Percentiles rank a stretch among this genome's conserved stretches.
Evolutionary conservation across 345 rosid species (phyloP).

Genomic region (Sisymbrium altissimum): DNA sequence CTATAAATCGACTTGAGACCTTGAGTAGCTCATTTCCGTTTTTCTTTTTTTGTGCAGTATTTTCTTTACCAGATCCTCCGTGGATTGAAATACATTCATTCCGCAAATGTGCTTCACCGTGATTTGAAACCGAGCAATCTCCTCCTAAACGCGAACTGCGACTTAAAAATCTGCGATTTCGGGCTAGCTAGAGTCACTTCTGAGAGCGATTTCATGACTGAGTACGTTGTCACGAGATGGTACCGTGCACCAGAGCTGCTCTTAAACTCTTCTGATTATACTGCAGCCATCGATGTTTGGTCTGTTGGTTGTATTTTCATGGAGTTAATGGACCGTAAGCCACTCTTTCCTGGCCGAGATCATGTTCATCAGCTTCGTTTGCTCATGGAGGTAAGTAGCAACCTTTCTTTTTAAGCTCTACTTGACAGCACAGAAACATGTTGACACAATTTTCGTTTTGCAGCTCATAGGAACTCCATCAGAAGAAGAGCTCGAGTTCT

Average conservation of each 20-base stretch:
- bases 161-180: slow-evolving; percentile 93
- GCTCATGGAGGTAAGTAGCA: slow-evolving; percentile 79
- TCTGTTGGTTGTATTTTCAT: slow-evolving; percentile 97
- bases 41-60: slow-evolving; percentile 50
- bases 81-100: slow-evolving; percentile 95
- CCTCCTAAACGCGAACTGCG: slow-evolving; percentile 92
- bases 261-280: slow-evolving; percentile 87
- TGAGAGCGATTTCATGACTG: slow-evolving; percentile 98
- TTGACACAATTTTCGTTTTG: slow-evolving; percentile 22
- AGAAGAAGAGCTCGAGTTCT: slow-evolving; percentile 82
- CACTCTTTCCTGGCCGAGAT: slow-evolving; percentile 94
- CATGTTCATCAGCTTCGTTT: slow-evolving; percentile 91
- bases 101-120: slow-evolving; percentile 96
- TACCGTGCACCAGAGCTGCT: slow-evolving; percentile 97
- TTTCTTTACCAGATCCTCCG: slow-evolving; percentile 98
- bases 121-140: slow-evolving; percentile 99
- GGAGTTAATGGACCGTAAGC: slow-evolving; percentile 97
- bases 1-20: background rate
- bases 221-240: slow-evolving; percentile 99
- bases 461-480: slow-evolving; percentile 98
- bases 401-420: background rate
- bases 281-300: slow-evolving; percentile 99
- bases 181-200: slow-evolving; percentile 96
- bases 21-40: background rate
- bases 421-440: background rate